Percentiles rank a stretch among this genome's conserved stretches.
phyloP scores from a whole-genome alignment of 345 rosid species.

The Gossypium arboreum region DNA sequence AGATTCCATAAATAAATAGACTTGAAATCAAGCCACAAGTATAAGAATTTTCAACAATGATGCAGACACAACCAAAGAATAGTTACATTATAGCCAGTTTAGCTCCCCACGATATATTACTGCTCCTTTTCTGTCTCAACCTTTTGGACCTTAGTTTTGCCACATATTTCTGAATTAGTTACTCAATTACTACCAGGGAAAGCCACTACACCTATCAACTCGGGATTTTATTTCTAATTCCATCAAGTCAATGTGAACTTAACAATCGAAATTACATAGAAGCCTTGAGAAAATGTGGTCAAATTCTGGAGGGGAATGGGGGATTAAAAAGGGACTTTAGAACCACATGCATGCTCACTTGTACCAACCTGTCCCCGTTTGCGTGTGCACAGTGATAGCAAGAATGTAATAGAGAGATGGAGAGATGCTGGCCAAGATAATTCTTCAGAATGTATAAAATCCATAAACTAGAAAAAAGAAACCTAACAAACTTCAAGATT shows the following conservation, averaged over 20 bases:
- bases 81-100: background rate
- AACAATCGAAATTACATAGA: background rate
- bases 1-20: background rate
- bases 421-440: background rate
- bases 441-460: background rate
- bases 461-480: background rate
- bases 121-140: background rate
- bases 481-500: background rate
- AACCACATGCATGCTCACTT: background rate
- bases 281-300: background rate
- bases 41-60: background rate
- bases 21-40: background rate
- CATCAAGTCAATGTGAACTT: background rate
- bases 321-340: no score
- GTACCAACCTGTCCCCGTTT: background rate
- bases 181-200: constrained; percentile 1
- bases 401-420: background rate
- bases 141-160: background rate
- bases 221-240: background rate
- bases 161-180: background rate
- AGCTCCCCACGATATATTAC: background rate
- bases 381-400: background rate
- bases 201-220: background rate
- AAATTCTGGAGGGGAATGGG: background rate
- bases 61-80: background rate